Evolutionary conservation across 768 basidiomycete species (phyloP).

Genomic region (Symmetrospora coprosmae): DNA sequence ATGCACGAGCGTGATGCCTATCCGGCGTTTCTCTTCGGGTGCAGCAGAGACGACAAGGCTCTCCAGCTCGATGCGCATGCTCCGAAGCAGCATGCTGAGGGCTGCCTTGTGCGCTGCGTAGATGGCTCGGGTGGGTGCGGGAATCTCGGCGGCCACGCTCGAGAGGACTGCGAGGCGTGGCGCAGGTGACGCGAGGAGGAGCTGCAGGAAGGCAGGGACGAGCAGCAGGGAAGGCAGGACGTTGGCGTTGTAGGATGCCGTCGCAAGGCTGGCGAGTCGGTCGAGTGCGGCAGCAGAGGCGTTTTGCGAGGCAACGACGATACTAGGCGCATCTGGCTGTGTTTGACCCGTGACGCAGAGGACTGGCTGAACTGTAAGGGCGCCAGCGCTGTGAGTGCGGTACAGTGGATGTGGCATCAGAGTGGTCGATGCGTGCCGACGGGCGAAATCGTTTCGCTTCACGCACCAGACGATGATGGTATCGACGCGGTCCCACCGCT

Average conservation of each 20-base stretch:
- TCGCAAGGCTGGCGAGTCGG: too few species aligned
- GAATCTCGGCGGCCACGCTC: conserved; percentile 18
- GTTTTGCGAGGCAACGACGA: too few species aligned
- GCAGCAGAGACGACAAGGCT: background rate
- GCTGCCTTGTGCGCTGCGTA: conserved; percentile 17
- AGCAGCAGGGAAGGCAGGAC: background rate
- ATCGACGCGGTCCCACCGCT: background rate
- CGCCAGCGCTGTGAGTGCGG: background rate
- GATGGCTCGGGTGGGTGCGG: conserved; percentile 17
- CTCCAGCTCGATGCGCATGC: conserved; percentile 13
- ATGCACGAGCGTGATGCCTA: conserved; percentile 2
- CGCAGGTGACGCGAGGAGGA: background rate
- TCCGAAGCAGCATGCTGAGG: background rate
- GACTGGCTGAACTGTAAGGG: background rate
- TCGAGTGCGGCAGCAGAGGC: too few species aligned
- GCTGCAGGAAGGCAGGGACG: background rate
- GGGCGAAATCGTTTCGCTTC: too few species aligned
- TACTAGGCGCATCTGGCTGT: too few species aligned
- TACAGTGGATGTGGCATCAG: too few species aligned
- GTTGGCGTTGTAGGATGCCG: conserved; percentile 11
- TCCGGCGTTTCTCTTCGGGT: background rate
- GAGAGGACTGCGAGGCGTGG: conserved; percentile 3
- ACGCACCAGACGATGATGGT: conserved; percentile 9
- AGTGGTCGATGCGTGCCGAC: too few species aligned
- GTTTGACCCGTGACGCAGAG: background rate